phyloP scores from a whole-genome alignment of 108 stramenopile species.

The Hondaea fermentalgiana region DNA sequence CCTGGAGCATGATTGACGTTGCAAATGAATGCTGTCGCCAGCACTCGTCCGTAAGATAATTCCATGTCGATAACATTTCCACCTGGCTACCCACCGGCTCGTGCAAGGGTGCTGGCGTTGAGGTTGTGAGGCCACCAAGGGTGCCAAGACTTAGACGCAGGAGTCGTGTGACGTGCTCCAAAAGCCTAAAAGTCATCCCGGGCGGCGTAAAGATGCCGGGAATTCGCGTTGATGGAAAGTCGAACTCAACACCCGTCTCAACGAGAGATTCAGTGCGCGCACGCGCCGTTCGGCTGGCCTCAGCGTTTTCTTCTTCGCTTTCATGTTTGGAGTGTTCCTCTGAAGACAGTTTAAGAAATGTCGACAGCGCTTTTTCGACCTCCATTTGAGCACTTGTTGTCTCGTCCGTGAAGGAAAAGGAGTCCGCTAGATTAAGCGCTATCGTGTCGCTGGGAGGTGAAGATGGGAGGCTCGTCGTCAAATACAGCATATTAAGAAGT shows the following conservation, averaged over 20 bases:
- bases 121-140: neutral
- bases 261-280: neutral
- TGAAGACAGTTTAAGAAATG: neutral
- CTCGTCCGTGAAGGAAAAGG: neutral
- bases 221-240: neutral
- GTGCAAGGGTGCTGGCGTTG: neutral
- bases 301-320: too few relatives aligned
- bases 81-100: neutral
- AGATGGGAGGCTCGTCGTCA: neutral
- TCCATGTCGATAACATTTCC: slow-evolving; percentile 1
- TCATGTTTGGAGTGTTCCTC: neutral
- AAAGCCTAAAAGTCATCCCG: neutral
- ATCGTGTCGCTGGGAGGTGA: neutral
- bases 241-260: neutral
- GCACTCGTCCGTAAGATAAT: neutral
- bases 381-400: neutral
- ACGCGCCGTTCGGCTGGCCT: neutral
- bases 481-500: neutral
- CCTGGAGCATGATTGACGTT: neutral
- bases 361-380: neutral
- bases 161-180: neutral
- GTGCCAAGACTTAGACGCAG: neutral
- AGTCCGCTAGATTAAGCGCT: neutral
- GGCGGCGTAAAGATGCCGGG: slow-evolving; percentile 1
- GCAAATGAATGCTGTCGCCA: neutral